These are phyloP conservation scores for Aureobasidium vineae DNA, from an alignment of 2,329 filamentous ascomycete species.

Conservation along the genomic window DNA sequence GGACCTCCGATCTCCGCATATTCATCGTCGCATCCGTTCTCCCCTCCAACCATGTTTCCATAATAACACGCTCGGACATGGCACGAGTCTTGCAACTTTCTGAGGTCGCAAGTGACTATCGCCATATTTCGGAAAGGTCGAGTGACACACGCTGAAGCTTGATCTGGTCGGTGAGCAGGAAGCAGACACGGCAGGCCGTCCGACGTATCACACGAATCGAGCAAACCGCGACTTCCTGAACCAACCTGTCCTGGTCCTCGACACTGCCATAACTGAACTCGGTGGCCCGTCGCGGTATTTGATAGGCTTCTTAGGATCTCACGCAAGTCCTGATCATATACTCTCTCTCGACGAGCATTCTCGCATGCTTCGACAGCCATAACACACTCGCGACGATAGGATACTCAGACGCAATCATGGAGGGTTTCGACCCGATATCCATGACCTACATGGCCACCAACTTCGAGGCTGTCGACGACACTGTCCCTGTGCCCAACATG, in stretches of 20 bases:
- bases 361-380: background rate
- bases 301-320: background rate
- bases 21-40: background rate
- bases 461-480: slow-evolving; percentile 51
- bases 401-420: slow-evolving; percentile 41
- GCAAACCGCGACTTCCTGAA: slow-evolving; percentile 14
- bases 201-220: slow-evolving; percentile 19
- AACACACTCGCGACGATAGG: background rate
- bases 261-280: background rate
- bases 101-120: background rate
- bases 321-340: background rate
- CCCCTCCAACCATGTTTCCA: slow-evolving; percentile 5
- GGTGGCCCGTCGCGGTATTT: background rate
- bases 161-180: slow-evolving; percentile 1
- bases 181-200: slow-evolving; percentile 10
- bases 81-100: background rate
- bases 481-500: slow-evolving; percentile 48
- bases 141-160: slow-evolving; percentile 17
- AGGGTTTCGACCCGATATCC: slow-evolving; percentile 60
- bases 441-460: slow-evolving; percentile 62
- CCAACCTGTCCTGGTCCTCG: background rate
- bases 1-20: background rate
- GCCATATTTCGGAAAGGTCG: background rate
- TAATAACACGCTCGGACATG: slow-evolving; percentile 15
- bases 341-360: background rate